Base-by-base conservation (phyloP, 164 flowering plant species). In the Chimonanthus praecox region DNA sequence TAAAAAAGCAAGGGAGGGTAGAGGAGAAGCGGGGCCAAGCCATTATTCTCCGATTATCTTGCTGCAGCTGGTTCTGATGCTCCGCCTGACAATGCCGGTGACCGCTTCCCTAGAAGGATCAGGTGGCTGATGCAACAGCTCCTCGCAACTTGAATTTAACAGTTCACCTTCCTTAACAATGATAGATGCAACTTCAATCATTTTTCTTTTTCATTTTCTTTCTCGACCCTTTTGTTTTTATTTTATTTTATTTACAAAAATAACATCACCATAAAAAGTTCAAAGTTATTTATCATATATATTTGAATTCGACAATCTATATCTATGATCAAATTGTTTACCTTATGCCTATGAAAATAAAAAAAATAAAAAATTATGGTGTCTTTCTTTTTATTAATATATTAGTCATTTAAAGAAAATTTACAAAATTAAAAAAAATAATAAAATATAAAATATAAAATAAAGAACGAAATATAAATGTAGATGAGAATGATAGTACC, bases 41-140 rank as follows among this genome's bases (percentile, higher is more conserved):
- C 44, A 49, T 66, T 46, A 72, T 43, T 68, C 71, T 68, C 76
- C 61, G 6, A 45, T 73, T 44, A 51, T 73, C 64, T 69, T 67
- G 75, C 54, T 51, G 16, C 60, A 54, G 49, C 63, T 60, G 72
- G 65, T 48, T 54, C 72, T 65, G 67, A 64, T 45, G 43, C 64
- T 33, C 73, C 63, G 18, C 48, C 71, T 68, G 18, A 70, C 73
- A 75, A 60, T 70, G 64, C 58, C 61, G 33, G 71, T 78, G 85
- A 76, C 82, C 89, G 83, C 87, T 43, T 82, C 46, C 78, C 87
- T 83, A 84, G 86, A 75, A 15, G 85, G 87, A 86, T 84, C 78
- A 86, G 85, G 82, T 73, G 33, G 77, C 68, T 80, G 76, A 74
- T 70, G 67, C 74, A 47, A 75, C 83, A 77, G 80, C 75, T 78